phyloP scores from a whole-genome alignment of 2,329 filamentous ascomycete genomes.

The Scedosporium minutisporum region DNA sequence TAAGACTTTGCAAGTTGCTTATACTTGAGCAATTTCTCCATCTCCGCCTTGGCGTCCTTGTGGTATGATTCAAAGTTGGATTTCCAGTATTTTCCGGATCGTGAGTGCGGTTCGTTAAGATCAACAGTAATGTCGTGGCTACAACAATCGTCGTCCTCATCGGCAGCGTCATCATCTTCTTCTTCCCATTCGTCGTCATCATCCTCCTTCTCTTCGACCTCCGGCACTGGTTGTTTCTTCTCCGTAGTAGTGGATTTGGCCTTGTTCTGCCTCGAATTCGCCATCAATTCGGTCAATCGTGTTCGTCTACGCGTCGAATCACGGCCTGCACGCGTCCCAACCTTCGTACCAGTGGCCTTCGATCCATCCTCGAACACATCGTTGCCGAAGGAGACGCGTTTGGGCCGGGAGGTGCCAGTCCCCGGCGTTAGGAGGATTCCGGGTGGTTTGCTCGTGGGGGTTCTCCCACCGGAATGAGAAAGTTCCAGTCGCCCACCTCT shows the following conservation, averaged over 20 bases:
- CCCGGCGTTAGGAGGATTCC: constrained; percentile 57
- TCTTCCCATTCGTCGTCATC: constrained; percentile 44
- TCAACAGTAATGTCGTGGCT: constrained; percentile 59
- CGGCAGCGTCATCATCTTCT: constrained; percentile 27
- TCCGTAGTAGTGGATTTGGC: not conserved
- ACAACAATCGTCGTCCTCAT: constrained; percentile 27
- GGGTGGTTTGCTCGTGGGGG: constrained; percentile 37
- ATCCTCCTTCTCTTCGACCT: constrained; percentile 12
- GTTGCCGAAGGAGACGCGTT: constrained; percentile 55
- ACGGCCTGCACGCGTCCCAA: constrained; percentile 13
- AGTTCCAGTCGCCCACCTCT: not conserved
- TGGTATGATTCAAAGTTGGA: constrained; percentile 66
- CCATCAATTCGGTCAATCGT: constrained; percentile 34
- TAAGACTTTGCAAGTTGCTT: constrained; percentile 72
- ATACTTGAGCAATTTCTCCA: constrained; percentile 70
- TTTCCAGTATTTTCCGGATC: constrained; percentile 75
- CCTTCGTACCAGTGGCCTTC: constrained; percentile 2
- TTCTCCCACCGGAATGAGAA: constrained; percentile 15
- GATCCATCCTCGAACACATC: constrained; percentile 39
- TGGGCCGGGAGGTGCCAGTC: constrained; percentile 48
- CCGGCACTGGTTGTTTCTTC: constrained; percentile 10
- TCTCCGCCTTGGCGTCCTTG: constrained; percentile 59
- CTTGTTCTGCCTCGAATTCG: constrained; percentile 27
- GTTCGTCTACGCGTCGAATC: constrained; percentile 21
- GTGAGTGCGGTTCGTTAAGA: constrained; percentile 62